These are phyloP conservation scores for Ustilago tritici DNA, from an alignment of 1,284 basidiomycete genomes.

Conservation along the genomic window DNA sequence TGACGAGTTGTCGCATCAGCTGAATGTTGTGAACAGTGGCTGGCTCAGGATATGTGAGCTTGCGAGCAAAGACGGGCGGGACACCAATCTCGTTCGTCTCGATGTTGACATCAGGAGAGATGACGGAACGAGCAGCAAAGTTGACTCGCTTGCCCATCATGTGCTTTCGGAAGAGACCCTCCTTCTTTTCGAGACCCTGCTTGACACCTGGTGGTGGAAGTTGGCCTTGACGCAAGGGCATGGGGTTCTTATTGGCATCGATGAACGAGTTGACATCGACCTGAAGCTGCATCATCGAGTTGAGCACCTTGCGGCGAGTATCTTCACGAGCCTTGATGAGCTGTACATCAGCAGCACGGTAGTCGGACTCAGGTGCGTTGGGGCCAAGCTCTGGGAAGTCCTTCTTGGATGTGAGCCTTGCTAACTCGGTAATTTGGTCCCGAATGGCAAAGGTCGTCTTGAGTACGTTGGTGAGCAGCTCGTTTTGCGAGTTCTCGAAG, in stretches of 20 bases:
- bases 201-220: conserved; percentile 95
- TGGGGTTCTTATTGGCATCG: conserved; percentile 95
- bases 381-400: conserved; percentile 67
- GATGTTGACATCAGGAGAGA: conserved; percentile 99
- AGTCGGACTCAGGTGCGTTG: conserved; percentile 69
- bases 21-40: conserved; percentile 93
- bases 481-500: conserved; percentile 97
- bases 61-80: conserved; percentile 95
- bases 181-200: conserved; percentile 98
- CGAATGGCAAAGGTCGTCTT: conserved; percentile 75
- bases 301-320: conserved; percentile 79
- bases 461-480: conserved; percentile 87
- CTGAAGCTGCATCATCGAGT: conserved; percentile 88
- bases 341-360: conserved; percentile 69
- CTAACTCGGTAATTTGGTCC: conserved; percentile 77
- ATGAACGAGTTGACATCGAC: conserved; percentile 97
- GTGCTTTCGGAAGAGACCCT: conserved; percentile 96
- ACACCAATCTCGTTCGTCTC: conserved; percentile 99
- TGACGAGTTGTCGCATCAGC: conserved; percentile 88
- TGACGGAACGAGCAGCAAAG: conserved; percentile 98
- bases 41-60: conserved; percentile 96
- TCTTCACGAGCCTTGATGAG: conserved; percentile 71
- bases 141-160: conserved; percentile 99
- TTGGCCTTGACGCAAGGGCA: conserved; percentile 85
- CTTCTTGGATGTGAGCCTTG: conserved; percentile 76